These are phyloP conservation scores for Asterionellopsis glacialis DNA, from an alignment of 108 stramenopile genomes.

Conservation along the genomic window DNA sequence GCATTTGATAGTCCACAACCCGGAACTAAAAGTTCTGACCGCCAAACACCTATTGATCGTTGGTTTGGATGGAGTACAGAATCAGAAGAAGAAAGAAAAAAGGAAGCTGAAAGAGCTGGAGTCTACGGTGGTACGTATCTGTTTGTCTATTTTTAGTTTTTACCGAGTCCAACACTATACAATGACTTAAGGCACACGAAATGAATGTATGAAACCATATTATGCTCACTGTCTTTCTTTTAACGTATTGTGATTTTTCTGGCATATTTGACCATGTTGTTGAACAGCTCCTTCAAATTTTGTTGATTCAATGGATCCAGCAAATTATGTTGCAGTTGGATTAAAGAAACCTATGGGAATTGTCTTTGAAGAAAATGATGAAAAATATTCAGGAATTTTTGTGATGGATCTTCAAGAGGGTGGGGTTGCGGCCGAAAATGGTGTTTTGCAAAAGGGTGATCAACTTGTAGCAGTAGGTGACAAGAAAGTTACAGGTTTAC, in stretches of 20 bases:
- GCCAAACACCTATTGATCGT: constrained; percentile 89
- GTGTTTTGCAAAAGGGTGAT: constrained; percentile 60
- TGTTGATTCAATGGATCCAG: constrained; percentile 80
- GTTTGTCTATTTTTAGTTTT: background rate
- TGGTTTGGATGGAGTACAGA: constrained; percentile 90
- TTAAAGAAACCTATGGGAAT: constrained; percentile 89
- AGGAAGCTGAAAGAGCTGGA: background rate
- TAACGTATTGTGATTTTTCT: no score
- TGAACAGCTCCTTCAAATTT: constrained; percentile 45
- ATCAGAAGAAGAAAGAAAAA: constrained; percentile 26
- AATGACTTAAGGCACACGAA: background rate
- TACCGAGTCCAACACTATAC: background rate
- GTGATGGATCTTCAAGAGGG: constrained; percentile 69
- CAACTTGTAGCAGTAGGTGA: constrained; percentile 74
- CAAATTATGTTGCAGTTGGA: constrained; percentile 61
- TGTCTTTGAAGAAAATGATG: constrained; percentile 89
- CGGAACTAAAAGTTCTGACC: constrained; percentile 53
- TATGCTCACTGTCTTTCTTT: no score
- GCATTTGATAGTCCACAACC: constrained; percentile 69
- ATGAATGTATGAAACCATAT: no score
- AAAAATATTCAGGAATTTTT: constrained; percentile 78
- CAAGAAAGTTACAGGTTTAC: constrained; percentile 60
- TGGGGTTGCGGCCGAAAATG: constrained; percentile 55
- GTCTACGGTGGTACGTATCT: background rate
- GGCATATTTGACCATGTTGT: no score